Evolutionary conservation across 106 monocot species (phyloP), one percentile per base, ranked within the genome.

Genomic region (Acanthochlamys bracteata): DNA sequence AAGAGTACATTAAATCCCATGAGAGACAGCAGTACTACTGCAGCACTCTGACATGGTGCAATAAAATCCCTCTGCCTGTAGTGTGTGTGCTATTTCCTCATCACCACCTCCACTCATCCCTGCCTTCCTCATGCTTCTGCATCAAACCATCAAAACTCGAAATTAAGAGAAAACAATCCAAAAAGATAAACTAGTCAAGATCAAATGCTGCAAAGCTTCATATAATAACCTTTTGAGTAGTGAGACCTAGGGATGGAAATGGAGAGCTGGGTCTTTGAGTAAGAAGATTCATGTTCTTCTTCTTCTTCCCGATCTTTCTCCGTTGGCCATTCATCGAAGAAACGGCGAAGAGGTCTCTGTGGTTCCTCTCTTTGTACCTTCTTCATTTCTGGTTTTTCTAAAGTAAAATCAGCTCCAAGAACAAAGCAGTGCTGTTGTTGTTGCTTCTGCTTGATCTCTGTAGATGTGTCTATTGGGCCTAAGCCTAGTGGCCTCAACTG

Each of bases 281-380:
- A 16, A 0, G 62, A 20, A 55, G 55, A 55, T 20, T 57, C 76
- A 23, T 79, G 79, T n/a, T 75, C 8, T n/a, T 75, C 79, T 72
- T 79, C 56, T 82, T 82, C 22, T 9, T 78, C 57, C 4, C 63
- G 68, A 42, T 40, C 73, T 60, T 23, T 68, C 64, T 64, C 77
- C 74, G 52, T 67, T 7, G 83, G 80, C 80, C 83, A 83, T 53
- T 82, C 89, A 43, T 83, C 85, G n/a, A 85, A 77, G 76, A 89
- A 89, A 55, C 52, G 75, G 21, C 66, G 78, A 10, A 86, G 69
- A 6, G 86, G 82, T 70, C 70, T 72, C 73, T 65, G 63, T 25
- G 65, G 64, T 52, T 70, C 64, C 33, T 63, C 74, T 33, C 39
- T 57, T 14, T 75, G 71, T 25, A 15, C 59, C 67, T 71, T 68